These are phyloP conservation scores for Aspergillus ochraceoroseus DNA, from an alignment of 2,329 filamentous ascomycete genomes.

Conservation along the genomic window DNA sequence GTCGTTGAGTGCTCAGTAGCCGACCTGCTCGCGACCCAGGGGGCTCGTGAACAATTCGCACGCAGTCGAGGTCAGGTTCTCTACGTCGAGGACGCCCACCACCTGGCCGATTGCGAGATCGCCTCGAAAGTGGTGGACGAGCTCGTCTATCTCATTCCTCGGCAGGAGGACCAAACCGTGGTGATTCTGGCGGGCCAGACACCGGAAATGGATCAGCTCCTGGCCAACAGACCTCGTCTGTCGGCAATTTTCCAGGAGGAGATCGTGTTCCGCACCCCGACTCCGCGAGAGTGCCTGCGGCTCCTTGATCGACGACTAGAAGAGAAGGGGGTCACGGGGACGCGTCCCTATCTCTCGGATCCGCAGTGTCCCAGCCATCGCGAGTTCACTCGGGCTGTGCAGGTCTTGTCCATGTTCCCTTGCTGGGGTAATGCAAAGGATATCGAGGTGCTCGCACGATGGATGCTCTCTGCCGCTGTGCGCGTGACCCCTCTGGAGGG, in stretches of 20 bases:
- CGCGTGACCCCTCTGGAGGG: constrained; percentile 17
- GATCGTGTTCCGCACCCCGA: constrained; percentile 20
- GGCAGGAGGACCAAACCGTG: constrained; percentile 14
- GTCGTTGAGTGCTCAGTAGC: constrained; percentile 19
- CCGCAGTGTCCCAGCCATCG: constrained; percentile 15
- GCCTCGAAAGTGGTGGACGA: constrained; percentile 16
- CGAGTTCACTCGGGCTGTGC: constrained; percentile 22
- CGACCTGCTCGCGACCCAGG: constrained; percentile 14
- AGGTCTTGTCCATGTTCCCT: constrained; percentile 22
- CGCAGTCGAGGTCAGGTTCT: constrained; percentile 17
- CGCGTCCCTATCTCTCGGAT: constrained; percentile 16
- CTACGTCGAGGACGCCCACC: constrained; percentile 20
- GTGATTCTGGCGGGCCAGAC: constrained; percentile 19
- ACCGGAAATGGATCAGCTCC: constrained; percentile 19
- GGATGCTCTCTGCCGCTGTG: constrained; percentile 20
- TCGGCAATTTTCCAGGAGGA: constrained; percentile 22
- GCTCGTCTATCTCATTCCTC: constrained; percentile 18
- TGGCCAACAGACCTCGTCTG: constrained; percentile 18
- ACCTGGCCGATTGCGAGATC: constrained; percentile 16
- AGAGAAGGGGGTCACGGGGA: constrained; percentile 14
- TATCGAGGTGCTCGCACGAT: constrained; percentile 17
- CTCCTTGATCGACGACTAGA: constrained; percentile 19
- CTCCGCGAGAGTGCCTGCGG: constrained; percentile 20
- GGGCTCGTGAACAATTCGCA: constrained; percentile 15
- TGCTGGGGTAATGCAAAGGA: constrained; percentile 23